Evolutionary conservation across 495 filamentous ascomycete species (phyloP).

Genomic region (Daldinia grandis): DNA sequence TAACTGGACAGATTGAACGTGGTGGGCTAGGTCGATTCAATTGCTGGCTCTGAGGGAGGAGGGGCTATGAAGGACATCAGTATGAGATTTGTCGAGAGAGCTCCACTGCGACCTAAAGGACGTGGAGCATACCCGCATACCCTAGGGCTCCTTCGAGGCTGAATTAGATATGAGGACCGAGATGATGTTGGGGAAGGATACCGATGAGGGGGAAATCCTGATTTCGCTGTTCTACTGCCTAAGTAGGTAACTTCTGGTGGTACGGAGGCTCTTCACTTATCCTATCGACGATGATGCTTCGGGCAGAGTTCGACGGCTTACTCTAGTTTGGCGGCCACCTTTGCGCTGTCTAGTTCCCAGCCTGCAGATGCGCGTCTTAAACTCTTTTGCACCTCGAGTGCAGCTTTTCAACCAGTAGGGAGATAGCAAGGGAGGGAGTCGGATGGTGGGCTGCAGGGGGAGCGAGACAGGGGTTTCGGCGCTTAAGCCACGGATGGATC

Average conservation of each 20-base stretch:
- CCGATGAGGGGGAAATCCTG: constrained; percentile 28
- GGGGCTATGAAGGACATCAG: constrained; percentile 40
- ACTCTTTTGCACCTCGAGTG: constrained; percentile 27
- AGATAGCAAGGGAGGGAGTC: constrained; percentile 40
- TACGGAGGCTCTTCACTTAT: constrained; percentile 46
- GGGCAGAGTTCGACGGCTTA: constrained; percentile 29
- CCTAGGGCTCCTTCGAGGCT: constrained; percentile 36
- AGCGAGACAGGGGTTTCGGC: constrained; percentile 37
- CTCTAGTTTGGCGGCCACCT: constrained; percentile 30
- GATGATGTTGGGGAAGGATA: constrained; percentile 4
- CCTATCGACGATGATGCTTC: constrained; percentile 34
- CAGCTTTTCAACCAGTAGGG: constrained; percentile 42
- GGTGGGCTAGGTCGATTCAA: constrained; percentile 33
- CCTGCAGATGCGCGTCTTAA: constrained; percentile 43
- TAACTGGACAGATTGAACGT: constrained; percentile 31
- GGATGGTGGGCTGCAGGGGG: constrained; percentile 38
- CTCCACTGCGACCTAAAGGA: constrained; percentile 40
- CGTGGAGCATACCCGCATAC: constrained; percentile 30
- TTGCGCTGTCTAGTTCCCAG: constrained; percentile 31
- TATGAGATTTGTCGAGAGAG: constrained; percentile 37
- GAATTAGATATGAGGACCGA: constrained; percentile 20
- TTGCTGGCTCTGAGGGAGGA: constrained; percentile 33
- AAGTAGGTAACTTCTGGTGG: constrained; percentile 36
- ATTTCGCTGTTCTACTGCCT: constrained; percentile 22
- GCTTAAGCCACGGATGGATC: constrained; percentile 41